Evolutionary conservation across 306 rosid genomes (phyloP).

Genomic region (Pterocarpus macrocarpus): DNA sequence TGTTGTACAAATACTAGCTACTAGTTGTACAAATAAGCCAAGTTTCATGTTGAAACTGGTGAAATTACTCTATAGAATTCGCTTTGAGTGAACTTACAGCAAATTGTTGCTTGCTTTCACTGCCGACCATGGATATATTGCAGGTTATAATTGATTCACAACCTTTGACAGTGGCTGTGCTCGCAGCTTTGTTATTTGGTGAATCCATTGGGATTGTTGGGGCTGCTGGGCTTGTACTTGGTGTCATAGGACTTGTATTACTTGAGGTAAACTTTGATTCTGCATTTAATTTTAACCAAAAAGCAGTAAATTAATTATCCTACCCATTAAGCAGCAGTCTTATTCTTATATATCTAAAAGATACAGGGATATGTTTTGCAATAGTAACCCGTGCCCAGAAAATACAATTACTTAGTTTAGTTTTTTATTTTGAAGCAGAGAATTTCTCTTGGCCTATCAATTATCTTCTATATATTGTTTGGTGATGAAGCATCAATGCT

Average conservation of each 20-base stretch:
- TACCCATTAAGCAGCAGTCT: slow-evolving; percentile 6
- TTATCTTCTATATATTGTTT: slow-evolving; percentile 16
- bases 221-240: slow-evolving; percentile 90
- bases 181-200: slow-evolving; percentile 86
- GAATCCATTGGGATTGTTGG: slow-evolving; percentile 90
- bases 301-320: background rate
- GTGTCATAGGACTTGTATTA: slow-evolving; percentile 84
- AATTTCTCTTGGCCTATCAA: slow-evolving; percentile 23
- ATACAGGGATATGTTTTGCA: slow-evolving; percentile 28
- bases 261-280: slow-evolving; percentile 74
- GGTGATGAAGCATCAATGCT: background rate
- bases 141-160: slow-evolving; percentile 98
- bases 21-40: background rate
- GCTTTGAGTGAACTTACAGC: background rate
- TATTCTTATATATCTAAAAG: slow-evolving; percentile 1
- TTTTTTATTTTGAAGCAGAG: slow-evolving; percentile 1
- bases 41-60: slow-evolving; percentile 6
- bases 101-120: slow-evolving; percentile 38
- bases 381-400: slow-evolving; percentile 2
- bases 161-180: slow-evolving; percentile 94
- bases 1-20: no score
- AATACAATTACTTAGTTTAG: slow-evolving; percentile 21
- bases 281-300: background rate
- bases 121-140: slow-evolving; percentile 14
- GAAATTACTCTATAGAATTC: slow-evolving; percentile 7